Conservation (phyloP, 495 filamentous ascomycete species). For the Articulospora tetracladia region DNA sequence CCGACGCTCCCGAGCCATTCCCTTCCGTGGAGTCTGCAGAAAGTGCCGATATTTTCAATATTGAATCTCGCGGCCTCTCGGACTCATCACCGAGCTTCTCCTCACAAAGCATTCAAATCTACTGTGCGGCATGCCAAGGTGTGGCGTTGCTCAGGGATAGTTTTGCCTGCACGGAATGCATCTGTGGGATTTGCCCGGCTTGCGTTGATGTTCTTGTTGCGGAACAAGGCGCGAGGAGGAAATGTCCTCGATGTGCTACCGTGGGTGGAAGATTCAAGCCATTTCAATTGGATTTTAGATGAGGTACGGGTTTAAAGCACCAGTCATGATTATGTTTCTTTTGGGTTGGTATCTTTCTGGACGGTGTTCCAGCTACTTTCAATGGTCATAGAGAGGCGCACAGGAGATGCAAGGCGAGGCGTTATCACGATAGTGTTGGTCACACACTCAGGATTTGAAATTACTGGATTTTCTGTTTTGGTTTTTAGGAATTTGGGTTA, state of each 20-base stretch:
- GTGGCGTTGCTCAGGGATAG: slow-evolving; percentile 71
- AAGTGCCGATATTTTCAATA: slow-evolving; percentile 64
- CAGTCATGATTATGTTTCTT: slow-evolving; percentile 10
- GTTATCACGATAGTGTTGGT: background rate
- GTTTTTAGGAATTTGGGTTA: background rate
- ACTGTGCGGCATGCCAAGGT: slow-evolving; percentile 78
- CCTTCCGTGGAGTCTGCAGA: slow-evolving; percentile 73
- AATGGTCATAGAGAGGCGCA: slow-evolving; percentile 18
- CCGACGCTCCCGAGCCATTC: slow-evolving; percentile 68
- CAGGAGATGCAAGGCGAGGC: slow-evolving; percentile 3
- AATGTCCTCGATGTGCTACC: slow-evolving; percentile 62
- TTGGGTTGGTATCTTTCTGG: background rate
- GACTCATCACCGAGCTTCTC: slow-evolving; percentile 52
- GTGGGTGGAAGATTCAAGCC: slow-evolving; percentile 66
- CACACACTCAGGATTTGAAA: background rate
- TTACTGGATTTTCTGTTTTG: background rate
- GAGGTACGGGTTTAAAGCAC: too few relatives aligned
- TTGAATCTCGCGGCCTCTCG: slow-evolving; percentile 45
- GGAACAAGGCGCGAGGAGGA: slow-evolving; percentile 54
- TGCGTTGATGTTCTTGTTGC: slow-evolving; percentile 77
- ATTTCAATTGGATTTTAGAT: slow-evolving; percentile 37
- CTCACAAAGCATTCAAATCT: slow-evolving; percentile 71
- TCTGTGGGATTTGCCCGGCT: slow-evolving; percentile 82
- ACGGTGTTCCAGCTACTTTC: background rate
- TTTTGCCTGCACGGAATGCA: slow-evolving; percentile 91